phyloP scores from a whole-genome alignment of 805 yeast genomes.

The Sugiyamaella valdiviana region DNA sequence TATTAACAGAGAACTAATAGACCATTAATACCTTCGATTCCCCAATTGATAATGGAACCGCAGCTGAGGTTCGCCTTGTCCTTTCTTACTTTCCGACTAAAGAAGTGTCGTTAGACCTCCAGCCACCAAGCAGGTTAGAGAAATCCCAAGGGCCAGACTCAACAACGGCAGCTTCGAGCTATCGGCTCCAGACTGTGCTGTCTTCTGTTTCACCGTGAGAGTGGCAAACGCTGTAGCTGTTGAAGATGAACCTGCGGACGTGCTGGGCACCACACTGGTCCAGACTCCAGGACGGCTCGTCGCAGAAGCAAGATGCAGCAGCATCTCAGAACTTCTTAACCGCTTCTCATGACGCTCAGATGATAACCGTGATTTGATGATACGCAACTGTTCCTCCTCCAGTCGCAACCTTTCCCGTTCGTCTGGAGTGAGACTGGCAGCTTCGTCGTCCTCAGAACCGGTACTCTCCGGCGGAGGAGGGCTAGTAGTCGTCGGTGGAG shows the following conservation, averaged over 20 bases:
- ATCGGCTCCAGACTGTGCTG: neutral
- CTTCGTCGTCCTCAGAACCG: neutral
- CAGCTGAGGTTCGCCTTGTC: no score
- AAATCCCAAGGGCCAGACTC: no score
- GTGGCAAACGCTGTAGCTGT: neutral
- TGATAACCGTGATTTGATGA: constrained; percentile 5
- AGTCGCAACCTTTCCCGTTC: neutral
- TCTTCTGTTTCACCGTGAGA: neutral
- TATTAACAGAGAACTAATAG: no score
- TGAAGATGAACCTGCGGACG: no score
- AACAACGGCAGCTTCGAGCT: neutral
- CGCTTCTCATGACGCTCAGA: constrained; percentile 3
- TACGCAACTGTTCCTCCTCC: constrained; percentile 1
- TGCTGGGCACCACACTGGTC: neutral
- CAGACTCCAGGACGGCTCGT: neutral
- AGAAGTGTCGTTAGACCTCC: no score
- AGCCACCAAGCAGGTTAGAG: no score
- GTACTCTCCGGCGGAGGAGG: neutral
- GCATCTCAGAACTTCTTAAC: neutral
- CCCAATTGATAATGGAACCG: no score
- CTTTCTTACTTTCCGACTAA: no score
- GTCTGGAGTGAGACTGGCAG: neutral
- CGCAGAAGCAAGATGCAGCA: neutral
- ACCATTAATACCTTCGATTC: no score
- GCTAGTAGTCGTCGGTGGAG: no score